phyloP scores from a whole-genome alignment of 768 basidiomycete species.

The Suillus discolor region DNA sequence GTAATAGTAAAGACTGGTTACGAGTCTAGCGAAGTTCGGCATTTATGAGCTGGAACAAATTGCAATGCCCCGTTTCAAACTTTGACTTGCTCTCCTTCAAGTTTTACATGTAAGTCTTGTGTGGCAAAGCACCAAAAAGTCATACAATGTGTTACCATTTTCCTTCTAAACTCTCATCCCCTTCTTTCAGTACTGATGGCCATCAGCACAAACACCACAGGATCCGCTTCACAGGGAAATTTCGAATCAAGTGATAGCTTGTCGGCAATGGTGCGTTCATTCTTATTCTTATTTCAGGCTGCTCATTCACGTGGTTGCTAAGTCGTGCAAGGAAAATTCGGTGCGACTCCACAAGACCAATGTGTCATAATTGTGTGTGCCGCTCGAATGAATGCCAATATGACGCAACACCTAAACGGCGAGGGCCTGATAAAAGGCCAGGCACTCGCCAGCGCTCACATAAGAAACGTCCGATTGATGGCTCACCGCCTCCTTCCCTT shows the following conservation, averaged over 20 bases:
- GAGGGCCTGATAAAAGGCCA: conserved; percentile 85
- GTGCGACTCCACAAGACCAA: conserved; percentile 81
- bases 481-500: conserved; percentile 52
- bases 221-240: conserved; percentile 50
- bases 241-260: conserved; percentile 78
- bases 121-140: conserved; percentile 42
- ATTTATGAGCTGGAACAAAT: no score
- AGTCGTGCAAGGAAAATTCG: conserved; percentile 86
- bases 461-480: conserved; percentile 71
- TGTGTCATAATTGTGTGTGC: conserved; percentile 81
- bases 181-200: conserved; percentile 49
- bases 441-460: conserved; percentile 82
- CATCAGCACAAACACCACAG: conserved; percentile 47
- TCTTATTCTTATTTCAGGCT: conserved; percentile 29
- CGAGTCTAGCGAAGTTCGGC: no score
- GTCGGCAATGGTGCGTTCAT: conserved; percentile 74
- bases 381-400: conserved; percentile 79
- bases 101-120: conserved; percentile 36
- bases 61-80: no score
- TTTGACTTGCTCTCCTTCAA: conserved; percentile 26
- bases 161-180: conserved; percentile 24
- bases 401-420: conserved; percentile 77
- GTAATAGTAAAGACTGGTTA: no score
- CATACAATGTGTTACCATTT: conserved; percentile 25
- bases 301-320: conserved; percentile 35